Conservation (phyloP, 2,329 filamentous ascomycete species). For the Ophiobolus disseminans region DNA sequence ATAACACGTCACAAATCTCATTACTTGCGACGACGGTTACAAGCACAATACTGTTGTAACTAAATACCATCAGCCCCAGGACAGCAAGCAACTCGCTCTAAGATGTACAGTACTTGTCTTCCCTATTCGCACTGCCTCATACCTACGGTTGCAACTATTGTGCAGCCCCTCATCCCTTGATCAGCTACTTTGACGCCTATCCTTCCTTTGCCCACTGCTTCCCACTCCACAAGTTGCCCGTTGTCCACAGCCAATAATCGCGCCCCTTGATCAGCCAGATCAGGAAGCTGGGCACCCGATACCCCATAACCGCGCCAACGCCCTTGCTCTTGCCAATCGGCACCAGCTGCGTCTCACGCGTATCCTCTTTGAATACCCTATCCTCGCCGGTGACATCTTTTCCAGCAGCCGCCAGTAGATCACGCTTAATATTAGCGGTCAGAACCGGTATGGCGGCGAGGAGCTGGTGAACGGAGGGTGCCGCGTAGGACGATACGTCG, state of each 20-base stretch:
- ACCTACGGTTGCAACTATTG: no score
- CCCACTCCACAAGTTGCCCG: conserved; percentile 58
- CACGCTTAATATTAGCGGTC: conserved; percentile 58
- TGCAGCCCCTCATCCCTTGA: no score
- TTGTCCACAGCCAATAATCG: conserved; percentile 59
- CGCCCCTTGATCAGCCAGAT: conserved; percentile 49
- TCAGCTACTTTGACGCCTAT: no score
- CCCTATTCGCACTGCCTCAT: no score
- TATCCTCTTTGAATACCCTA: conserved; percentile 25
- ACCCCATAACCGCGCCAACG: conserved; percentile 44
- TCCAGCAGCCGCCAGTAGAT: conserved; percentile 52
- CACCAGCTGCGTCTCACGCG: conserved; percentile 34
- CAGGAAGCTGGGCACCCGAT: conserved; percentile 43
- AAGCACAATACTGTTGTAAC: no score
- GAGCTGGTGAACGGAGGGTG: conserved; percentile 44
- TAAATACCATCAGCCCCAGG: no score
- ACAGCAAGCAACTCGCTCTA: no score
- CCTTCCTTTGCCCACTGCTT: no score
- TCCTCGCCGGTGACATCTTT: conserved; percentile 21
- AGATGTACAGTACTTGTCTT: no score
- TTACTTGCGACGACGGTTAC: no score
- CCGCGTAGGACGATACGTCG: conserved; percentile 42
- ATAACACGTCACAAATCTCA: no score
- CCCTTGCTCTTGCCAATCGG: conserved; percentile 36
- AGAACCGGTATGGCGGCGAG: conserved; percentile 43